Conservation (phyloP, 139 green algal genomes). For the Chlamydomonas sphaeroides region DNA sequence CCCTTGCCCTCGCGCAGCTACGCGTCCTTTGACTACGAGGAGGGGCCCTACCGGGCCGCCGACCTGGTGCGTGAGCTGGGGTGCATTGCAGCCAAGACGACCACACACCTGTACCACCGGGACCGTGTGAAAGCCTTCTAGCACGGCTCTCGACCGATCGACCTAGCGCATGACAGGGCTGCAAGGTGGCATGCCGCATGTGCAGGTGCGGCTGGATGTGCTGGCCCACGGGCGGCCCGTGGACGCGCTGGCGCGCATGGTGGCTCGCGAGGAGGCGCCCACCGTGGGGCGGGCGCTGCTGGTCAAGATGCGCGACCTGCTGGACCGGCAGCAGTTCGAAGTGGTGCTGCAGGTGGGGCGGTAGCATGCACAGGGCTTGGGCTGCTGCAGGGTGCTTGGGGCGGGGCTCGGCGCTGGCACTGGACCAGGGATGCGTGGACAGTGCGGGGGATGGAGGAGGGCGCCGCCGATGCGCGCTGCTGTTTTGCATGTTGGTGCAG, state of each 20-base stretch:
- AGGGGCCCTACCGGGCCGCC: constrained; percentile 72
- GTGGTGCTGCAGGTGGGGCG: constrained; percentile 60
- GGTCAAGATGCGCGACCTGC: constrained; percentile 69
- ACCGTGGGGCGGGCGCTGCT: constrained; percentile 67
- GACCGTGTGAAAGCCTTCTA: no score
- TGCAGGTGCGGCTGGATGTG: constrained; percentile 92
- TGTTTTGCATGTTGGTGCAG: constrained; percentile 55
- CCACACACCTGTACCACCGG: no score
- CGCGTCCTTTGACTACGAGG: constrained; percentile 96
- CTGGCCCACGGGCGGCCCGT: constrained; percentile 84
- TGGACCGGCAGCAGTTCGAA: constrained; percentile 86
- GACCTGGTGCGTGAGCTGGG: no score
- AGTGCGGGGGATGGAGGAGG: no score
- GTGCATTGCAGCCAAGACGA: no score
- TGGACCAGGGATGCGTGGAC: no score
- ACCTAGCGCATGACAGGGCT: no score
- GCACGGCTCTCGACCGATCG: no score
- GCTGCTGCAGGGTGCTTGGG: neutral
- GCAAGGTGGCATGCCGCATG: no score
- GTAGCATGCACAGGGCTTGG: no score
- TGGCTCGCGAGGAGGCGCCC: constrained; percentile 72
- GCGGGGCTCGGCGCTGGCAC: no score
- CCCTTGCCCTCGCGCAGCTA: constrained; percentile 62
- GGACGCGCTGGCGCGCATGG: constrained; percentile 86
- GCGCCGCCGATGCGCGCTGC: no score